phyloP scores from a whole-genome alignment of 1,139 yeast species.

The Meyerozyma elateridarum region DNA sequence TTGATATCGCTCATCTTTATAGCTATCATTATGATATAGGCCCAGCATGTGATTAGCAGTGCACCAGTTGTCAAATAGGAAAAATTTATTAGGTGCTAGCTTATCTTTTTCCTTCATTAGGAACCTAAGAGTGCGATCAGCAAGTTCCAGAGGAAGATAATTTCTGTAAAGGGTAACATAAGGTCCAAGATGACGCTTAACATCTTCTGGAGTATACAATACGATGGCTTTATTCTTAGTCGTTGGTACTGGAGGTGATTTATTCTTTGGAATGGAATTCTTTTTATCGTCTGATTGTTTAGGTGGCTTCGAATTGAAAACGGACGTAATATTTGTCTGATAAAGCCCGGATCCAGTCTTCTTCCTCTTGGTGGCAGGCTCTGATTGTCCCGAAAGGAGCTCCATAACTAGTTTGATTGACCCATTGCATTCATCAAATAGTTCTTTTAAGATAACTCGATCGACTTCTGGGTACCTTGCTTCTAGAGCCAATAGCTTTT shows the following conservation, averaged over 20 bases:
- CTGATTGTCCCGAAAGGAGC: constrained; percentile 23
- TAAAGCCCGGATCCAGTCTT: constrained; percentile 15
- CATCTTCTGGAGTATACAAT: constrained; percentile 36
- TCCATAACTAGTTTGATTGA: constrained; percentile 25
- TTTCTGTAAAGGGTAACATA: constrained; percentile 47
- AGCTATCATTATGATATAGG: constrained; percentile 18
- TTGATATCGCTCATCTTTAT: constrained; percentile 10
- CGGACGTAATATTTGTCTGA: constrained; percentile 20
- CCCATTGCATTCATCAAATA: constrained; percentile 36
- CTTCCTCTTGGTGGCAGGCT: constrained; percentile 10
- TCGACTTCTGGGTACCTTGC: constrained; percentile 24
- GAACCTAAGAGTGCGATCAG: constrained; percentile 38
- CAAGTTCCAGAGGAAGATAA: constrained; percentile 46
- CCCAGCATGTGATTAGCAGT: constrained; percentile 48
- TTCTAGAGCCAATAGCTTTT: constrained; percentile 16
- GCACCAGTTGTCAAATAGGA: constrained; percentile 57
- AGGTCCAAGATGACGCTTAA: constrained; percentile 33
- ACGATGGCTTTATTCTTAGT: constrained; percentile 8
- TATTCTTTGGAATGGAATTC: constrained; percentile 11
- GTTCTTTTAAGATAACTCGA: constrained; percentile 25
- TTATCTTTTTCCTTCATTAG: constrained; percentile 34
- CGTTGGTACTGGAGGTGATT: too few relatives aligned
- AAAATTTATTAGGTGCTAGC: constrained; percentile 43
- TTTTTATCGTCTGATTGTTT: constrained; percentile 16
- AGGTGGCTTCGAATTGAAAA: constrained; percentile 11